A percentile compares a stretch with the other conserved stretches of the same genome.
These are phyloP conservation scores for Hanseniaspora guilliermondii DNA, from an alignment of 805 yeast genomes.

Conservation along the genomic window DNA sequence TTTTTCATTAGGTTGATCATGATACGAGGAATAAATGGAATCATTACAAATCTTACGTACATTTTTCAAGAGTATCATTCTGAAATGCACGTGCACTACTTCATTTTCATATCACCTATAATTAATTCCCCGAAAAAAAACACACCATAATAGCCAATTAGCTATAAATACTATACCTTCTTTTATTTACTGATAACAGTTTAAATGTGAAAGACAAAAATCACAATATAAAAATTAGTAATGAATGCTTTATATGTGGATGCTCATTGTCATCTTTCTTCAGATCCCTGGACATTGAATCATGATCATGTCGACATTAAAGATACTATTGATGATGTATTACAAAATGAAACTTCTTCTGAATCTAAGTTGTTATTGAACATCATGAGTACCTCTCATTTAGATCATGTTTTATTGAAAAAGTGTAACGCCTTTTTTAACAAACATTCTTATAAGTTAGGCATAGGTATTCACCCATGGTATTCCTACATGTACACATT, in stretches of 20 bases:
- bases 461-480: constrained; percentile 89
- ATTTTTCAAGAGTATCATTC: no score
- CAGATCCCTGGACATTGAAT: constrained; percentile 19
- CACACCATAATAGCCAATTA: no score
- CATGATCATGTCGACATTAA: constrained; percentile 1
- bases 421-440: constrained; percentile 16
- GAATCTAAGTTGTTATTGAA: constrained; percentile 16
- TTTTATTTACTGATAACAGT: no score
- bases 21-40: no score
- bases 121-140: no score
- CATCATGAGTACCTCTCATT: constrained; percentile 35
- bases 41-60: no score
- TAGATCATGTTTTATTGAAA: constrained; percentile 15
- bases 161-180: no score
- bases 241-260: constrained; percentile 18
- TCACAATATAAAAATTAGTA: background rate
- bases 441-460: constrained; percentile 28
- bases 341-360: background rate
- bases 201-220: no score
- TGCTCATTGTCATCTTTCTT: constrained; percentile 32
- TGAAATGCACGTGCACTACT: no score
- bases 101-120: no score
- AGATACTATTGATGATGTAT: background rate
- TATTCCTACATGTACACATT: constrained; percentile 51
- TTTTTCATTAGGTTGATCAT: no score